A percentile compares a stretch with the other conserved stretches of the same genome.
Conservation (phyloP, 2,329 filamentous ascomycete species). For the Cucurbitaria berberidis region DNA sequence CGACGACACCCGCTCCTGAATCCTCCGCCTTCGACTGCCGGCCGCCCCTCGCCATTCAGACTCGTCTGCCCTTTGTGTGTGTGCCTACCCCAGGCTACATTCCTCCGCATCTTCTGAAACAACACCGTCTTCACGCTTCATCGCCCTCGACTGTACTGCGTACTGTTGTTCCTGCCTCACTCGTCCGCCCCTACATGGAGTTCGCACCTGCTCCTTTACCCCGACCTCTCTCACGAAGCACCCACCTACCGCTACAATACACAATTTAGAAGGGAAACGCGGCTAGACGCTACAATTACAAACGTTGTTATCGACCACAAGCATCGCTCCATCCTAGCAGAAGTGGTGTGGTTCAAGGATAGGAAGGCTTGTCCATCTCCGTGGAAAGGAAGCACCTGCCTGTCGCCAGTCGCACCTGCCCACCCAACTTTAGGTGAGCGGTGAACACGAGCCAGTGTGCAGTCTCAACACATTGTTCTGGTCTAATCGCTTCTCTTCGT, state of each 20-base stretch:
- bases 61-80: constrained; percentile 3
- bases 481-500: constrained; percentile 14
- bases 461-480: constrained; percentile 1
- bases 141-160: too few relatives aligned
- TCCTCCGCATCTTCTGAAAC: constrained; percentile 3
- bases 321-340: background rate
- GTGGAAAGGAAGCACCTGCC: too few relatives aligned
- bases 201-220: constrained; percentile 24
- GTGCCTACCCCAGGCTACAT: constrained; percentile 5
- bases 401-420: constrained; percentile 17
- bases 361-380: too few relatives aligned
- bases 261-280: constrained; percentile 7
- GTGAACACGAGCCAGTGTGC: constrained; percentile 4
- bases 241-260: constrained; percentile 5
- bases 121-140: background rate
- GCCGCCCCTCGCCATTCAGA: constrained; percentile 1
- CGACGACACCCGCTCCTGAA: constrained; percentile 4
- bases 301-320: background rate
- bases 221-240: constrained; percentile 10
- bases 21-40: constrained; percentile 3
- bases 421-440: background rate
- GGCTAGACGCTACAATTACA: background rate
- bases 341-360: constrained; percentile 6
- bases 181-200: constrained; percentile 35
- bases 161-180: constrained; percentile 11